These are phyloP conservation scores for Lagenidium giganteum DNA, from an alignment of 352 stramenopile species.

Conservation along the genomic window DNA sequence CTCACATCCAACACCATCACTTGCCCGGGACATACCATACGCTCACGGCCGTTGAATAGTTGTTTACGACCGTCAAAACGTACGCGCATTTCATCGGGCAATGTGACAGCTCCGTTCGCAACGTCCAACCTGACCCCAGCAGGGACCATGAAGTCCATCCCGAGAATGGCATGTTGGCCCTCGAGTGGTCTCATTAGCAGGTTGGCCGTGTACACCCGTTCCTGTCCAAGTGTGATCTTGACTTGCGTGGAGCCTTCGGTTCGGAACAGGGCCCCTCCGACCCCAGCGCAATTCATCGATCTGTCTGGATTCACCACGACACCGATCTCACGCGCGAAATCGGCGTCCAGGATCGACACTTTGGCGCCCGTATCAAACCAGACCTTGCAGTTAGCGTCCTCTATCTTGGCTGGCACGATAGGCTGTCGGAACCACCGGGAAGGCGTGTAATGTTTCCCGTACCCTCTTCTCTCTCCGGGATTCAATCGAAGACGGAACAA, in stretches of 20 bases:
- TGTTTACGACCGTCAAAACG: neutral
- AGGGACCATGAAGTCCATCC: conserved; percentile 24
- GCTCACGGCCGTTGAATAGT: neutral
- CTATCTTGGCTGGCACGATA: conserved; percentile 2
- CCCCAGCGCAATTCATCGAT: neutral
- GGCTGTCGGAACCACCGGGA: conserved; percentile 1
- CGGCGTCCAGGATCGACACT: conserved; percentile 9
- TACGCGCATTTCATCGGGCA: conserved; percentile 13
- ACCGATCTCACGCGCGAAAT: conserved; percentile 1
- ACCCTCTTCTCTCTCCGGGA: conserved; percentile 6
- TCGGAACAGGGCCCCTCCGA: neutral
- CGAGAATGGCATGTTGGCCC: conserved; percentile 20
- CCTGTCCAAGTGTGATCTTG: conserved; percentile 19
- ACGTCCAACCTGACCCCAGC: conserved; percentile 12
- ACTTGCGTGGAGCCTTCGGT: too few species aligned
- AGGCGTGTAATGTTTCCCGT: conserved; percentile 5
- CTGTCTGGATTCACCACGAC: neutral
- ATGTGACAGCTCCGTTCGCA: conserved; percentile 1
- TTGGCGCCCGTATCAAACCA: conserved; percentile 6
- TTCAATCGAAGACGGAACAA: neutral
- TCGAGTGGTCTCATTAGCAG: too few species aligned
- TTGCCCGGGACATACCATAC: neutral
- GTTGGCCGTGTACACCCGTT: conserved; percentile 16
- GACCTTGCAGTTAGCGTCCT: neutral
- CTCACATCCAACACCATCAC: conserved; percentile 1